These are phyloP conservation scores for Solanum corneliomulleri DNA, from an alignment of 257 asterid species.

Conservation along the genomic window DNA sequence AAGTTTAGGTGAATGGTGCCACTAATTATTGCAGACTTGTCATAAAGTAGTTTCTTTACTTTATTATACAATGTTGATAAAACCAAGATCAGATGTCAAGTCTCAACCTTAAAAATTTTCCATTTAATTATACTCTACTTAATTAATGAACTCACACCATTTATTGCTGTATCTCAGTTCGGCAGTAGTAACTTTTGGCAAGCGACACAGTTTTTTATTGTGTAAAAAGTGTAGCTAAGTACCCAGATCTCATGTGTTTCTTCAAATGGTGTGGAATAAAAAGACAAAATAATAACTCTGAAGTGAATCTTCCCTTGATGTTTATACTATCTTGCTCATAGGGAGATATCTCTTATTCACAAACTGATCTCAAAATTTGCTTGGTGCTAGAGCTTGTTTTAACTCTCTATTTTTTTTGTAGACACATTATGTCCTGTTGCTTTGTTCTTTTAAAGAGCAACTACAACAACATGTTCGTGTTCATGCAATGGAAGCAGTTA, in stretches of 20 bases:
- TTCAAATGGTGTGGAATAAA: neutral
- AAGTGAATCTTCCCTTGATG: neutral
- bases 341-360: neutral
- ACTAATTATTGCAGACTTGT: neutral
- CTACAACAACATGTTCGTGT: conserved; percentile 61
- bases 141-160: neutral
- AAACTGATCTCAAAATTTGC: neutral
- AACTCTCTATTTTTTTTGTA: conserved; percentile 4
- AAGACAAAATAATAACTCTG: neutral
- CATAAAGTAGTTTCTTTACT: neutral
- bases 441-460: conserved; percentile 60
- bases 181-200: neutral
- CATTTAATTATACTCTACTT: neutral
- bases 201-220: neutral
- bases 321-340: neutral
- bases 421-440: conserved; percentile 56
- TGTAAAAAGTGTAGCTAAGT: neutral
- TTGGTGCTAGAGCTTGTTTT: neutral
- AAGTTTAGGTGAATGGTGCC: neutral
- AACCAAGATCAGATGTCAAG: neutral
- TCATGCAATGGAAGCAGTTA: conserved; percentile 69
- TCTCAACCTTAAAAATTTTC: neutral
- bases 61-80: neutral
- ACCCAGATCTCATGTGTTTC: neutral
- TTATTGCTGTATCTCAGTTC: neutral